Evolutionary conservation across 1,284 basidiomycete genomes (phyloP).

Genomic region (Fomitopsis schrenkii): DNA sequence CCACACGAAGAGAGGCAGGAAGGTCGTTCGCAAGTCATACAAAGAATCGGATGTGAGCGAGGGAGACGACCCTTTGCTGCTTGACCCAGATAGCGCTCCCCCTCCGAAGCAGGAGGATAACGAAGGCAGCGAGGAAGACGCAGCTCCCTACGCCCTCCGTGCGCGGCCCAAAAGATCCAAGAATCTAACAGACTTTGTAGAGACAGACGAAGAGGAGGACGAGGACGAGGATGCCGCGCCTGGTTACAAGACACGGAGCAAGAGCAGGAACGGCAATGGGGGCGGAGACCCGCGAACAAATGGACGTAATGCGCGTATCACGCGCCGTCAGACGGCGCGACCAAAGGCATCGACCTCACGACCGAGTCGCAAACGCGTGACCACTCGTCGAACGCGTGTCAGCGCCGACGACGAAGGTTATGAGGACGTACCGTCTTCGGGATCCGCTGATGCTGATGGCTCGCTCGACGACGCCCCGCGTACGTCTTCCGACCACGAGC

Average conservation of each 20-base stretch:
- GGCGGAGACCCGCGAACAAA: slow-evolving; percentile 19
- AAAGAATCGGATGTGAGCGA: slow-evolving; percentile 46
- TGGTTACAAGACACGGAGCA: slow-evolving; percentile 34
- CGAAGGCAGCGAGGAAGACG: slow-evolving; percentile 28
- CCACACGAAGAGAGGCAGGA: slow-evolving; percentile 43
- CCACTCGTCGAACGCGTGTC: slow-evolving; percentile 22
- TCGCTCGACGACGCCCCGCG: slow-evolving; percentile 51
- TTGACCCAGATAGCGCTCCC: background rate
- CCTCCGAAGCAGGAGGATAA: slow-evolving; percentile 25
- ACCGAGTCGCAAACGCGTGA: slow-evolving; percentile 13
- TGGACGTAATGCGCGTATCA: slow-evolving; percentile 18
- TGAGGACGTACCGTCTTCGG: slow-evolving; percentile 40
- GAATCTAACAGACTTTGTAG: background rate
- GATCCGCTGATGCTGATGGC: slow-evolving; percentile 53
- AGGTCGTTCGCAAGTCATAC: slow-evolving; percentile 41
- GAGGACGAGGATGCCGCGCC: slow-evolving; percentile 34
- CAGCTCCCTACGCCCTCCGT: background rate
- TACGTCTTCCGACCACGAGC: slow-evolving; percentile 43
- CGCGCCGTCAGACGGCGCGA: slow-evolving; percentile 23
- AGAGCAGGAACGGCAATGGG: slow-evolving; percentile 29
- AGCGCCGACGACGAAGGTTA: slow-evolving; percentile 47
- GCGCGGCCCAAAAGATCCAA: background rate
- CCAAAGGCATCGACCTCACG: slow-evolving; percentile 12
- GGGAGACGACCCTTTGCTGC: slow-evolving; percentile 26
- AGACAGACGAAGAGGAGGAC: slow-evolving; percentile 15